phyloP scores from a whole-genome alignment of 192 early-diverging fungal genomes.

The Backusella luteola region DNA sequence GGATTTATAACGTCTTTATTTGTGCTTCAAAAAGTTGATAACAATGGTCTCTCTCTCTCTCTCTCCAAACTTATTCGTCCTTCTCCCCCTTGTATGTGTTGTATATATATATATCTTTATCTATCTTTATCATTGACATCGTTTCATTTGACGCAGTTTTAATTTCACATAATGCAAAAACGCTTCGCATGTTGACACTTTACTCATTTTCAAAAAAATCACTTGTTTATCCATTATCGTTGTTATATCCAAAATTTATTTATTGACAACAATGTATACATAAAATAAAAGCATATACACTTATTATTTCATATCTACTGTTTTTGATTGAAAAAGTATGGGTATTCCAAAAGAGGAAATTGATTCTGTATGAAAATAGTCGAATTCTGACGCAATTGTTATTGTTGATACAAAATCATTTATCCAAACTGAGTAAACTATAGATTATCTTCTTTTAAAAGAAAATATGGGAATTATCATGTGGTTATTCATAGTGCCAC shows the following conservation, averaged over 20 bases:
- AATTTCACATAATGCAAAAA: background rate
- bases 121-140: background rate
- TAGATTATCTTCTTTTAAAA: background rate
- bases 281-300: too few species aligned
- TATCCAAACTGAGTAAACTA: background rate
- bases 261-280: too few species aligned
- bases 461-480: background rate
- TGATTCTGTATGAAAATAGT: background rate
- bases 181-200: background rate
- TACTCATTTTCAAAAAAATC: background rate
- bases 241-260: background rate
- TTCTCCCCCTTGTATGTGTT: background rate
- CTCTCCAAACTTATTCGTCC: background rate
- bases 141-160: constrained; percentile 1
- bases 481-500: too few species aligned
- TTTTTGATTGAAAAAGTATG: background rate
- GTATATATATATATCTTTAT: background rate
- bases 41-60: background rate
- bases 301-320: too few species aligned
- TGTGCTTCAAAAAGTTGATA: background rate
- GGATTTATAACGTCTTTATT: background rate
- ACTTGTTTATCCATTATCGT: background rate
- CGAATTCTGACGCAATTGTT: background rate
- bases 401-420: background rate
- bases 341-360: background rate